phyloP scores from a whole-genome alignment of 2,329 filamentous ascomycete genomes.

The Penicillium italicum region DNA sequence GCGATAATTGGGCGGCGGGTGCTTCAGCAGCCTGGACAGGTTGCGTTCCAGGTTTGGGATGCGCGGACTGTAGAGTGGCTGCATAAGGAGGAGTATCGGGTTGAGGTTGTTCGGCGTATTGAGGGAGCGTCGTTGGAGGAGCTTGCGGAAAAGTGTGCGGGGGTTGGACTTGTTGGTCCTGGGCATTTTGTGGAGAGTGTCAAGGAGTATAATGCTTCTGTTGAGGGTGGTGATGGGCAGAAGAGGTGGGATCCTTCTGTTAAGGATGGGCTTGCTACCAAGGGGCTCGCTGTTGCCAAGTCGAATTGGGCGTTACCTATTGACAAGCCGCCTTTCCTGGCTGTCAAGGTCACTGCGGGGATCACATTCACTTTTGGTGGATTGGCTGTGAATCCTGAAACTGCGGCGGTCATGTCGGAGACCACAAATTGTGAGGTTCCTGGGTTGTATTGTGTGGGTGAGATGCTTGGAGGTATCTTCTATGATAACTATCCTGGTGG shows the following conservation, averaged over 20 bases:
- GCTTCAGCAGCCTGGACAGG: conserved; percentile 54
- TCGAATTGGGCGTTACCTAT: conserved; percentile 64
- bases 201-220: conserved; percentile 57
- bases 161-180: conserved; percentile 50
- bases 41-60: conserved; percentile 66
- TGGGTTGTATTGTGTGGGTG: conserved; percentile 59
- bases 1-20: conserved; percentile 63
- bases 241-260: conserved; percentile 57
- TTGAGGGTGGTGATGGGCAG: conserved; percentile 47
- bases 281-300: conserved; percentile 52
- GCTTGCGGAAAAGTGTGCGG: conserved; percentile 50
- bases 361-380: conserved; percentile 69
- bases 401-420: conserved; percentile 51
- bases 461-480: conserved; percentile 65
- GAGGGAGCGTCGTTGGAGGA: conserved; percentile 52
- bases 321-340: conserved; percentile 56
- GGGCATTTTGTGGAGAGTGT: conserved; percentile 52
- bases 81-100: conserved; percentile 59
- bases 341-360: conserved; percentile 62
- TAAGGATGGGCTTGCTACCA: conserved; percentile 53
- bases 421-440: conserved; percentile 47
- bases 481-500: conserved; percentile 63
- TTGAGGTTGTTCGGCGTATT: conserved; percentile 55
- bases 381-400: conserved; percentile 54
- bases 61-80: conserved; percentile 51